Conservation (phyloP, 225 moss, liverwort and hornwort species). For the Marchantia paleacea region DNA sequence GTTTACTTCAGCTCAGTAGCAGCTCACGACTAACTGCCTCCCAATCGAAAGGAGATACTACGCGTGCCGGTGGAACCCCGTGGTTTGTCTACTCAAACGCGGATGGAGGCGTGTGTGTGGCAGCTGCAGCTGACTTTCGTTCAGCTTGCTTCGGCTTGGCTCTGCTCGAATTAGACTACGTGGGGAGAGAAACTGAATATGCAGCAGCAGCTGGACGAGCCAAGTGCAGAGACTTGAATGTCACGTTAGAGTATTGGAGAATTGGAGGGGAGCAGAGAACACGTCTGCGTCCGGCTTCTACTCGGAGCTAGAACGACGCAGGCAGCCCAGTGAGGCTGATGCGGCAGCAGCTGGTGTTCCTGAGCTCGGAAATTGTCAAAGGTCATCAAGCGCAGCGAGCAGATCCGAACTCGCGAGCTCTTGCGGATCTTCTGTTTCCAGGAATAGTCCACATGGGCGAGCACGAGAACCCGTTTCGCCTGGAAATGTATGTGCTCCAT, state of each 20-base stretch:
- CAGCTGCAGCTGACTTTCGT: not conserved
- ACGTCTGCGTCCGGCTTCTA: not conserved
- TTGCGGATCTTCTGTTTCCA: not conserved
- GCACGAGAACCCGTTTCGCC: not conserved
- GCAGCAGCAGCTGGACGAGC: not conserved
- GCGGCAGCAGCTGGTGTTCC: not conserved
- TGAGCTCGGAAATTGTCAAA: not conserved
- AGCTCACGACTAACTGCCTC: not conserved
- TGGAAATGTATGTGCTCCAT: not conserved
- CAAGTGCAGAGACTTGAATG: constrained; percentile 1
- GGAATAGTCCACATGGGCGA: constrained; percentile 7
- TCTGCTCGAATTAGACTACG: not conserved
- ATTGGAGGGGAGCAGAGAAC: not conserved
- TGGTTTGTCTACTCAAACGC: not conserved
- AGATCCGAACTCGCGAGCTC: not conserved
- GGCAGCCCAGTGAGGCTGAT: not conserved
- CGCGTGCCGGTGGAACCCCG: not conserved
- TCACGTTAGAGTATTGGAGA: constrained; percentile 1
- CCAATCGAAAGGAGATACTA: not conserved
- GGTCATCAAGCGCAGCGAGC: not conserved
- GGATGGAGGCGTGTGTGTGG: not conserved
- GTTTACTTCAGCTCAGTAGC: not conserved
- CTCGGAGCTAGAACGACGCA: not conserved
- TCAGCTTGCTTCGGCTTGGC: not conserved
- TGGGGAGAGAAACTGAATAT: too few relatives aligned